phyloP scores from a whole-genome alignment of 2,329 filamentous ascomycete genomes.

The Domatiomyces globalis region DNA sequence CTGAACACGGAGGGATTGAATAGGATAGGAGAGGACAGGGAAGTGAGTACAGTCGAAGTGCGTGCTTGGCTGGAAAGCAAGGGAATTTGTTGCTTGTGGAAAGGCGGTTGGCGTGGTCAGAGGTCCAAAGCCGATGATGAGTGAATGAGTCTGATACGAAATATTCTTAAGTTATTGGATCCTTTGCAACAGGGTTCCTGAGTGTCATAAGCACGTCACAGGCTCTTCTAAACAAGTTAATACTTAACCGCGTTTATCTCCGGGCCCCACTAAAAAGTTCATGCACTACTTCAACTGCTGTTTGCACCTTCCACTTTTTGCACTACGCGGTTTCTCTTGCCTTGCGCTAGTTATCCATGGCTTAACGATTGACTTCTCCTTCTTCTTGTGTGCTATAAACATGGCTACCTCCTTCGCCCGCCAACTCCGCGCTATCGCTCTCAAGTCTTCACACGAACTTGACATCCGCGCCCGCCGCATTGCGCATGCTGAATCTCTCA shows the following conservation, averaged over 20 bases:
- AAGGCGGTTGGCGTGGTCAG: slow-evolving; percentile 20
- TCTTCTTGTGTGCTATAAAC: background rate
- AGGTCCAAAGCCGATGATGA: background rate
- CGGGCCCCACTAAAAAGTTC: background rate
- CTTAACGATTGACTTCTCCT: background rate
- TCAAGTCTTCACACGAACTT: slow-evolving; percentile 76
- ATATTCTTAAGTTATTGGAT: too few relatives aligned
- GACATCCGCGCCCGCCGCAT: slow-evolving; percentile 87
- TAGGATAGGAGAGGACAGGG: slow-evolving; percentile 49
- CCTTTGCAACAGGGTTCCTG: too few relatives aligned
- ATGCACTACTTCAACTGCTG: background rate
- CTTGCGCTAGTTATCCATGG: background rate
- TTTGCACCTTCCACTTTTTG: background rate
- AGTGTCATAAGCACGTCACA: too few relatives aligned
- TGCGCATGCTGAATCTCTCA: slow-evolving; percentile 82
- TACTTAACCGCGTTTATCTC: background rate
- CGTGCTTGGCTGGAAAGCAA: slow-evolving; percentile 83
- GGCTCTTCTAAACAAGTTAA: background rate
- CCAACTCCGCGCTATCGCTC: slow-evolving; percentile 85
- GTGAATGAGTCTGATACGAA: background rate
- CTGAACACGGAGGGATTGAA: slow-evolving; percentile 58
- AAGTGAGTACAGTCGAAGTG: slow-evolving; percentile 51
- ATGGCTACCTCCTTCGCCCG: slow-evolving; percentile 82
- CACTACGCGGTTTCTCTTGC: background rate
- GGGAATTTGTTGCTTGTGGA: slow-evolving; percentile 73